Conservation (phyloP, 169 alveolate genomes). For the Plasmodium gallinaceum region DNA sequence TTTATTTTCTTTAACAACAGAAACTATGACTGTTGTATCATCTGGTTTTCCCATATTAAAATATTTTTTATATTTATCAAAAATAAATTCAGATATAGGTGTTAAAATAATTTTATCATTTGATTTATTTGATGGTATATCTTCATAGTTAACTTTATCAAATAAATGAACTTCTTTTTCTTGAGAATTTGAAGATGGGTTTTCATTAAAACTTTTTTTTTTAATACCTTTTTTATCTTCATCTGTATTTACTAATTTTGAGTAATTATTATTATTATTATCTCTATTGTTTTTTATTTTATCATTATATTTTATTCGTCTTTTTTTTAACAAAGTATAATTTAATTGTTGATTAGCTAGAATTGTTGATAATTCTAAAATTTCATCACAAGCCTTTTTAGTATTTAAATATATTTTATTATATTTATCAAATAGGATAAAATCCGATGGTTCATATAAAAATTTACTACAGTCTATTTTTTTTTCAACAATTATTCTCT, state of each 20-base stretch:
- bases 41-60: conserved; percentile 76
- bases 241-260: not conserved
- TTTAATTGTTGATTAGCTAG: conserved; percentile 58
- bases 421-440: conserved; percentile 50
- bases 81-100: conserved; percentile 71
- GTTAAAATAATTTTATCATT: conserved; percentile 70
- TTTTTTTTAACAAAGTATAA: conserved; percentile 40
- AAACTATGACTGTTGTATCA: conserved; percentile 72
- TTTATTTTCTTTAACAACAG: conserved; percentile 67
- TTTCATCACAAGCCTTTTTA: conserved; percentile 67
- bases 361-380: conserved; percentile 44
- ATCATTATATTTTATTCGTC: conserved; percentile 30
- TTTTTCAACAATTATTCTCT: conserved; percentile 26
- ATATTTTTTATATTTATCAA: conserved; percentile 68
- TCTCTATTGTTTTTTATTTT: conserved; percentile 12
- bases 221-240: not conserved
- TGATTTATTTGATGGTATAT: conserved; percentile 63
- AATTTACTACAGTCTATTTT: conserved; percentile 15
- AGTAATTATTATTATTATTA: not conserved
- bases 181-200: not conserved
- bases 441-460: conserved; percentile 48
- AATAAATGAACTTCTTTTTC: conserved; percentile 40
- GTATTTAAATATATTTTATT: conserved; percentile 48
- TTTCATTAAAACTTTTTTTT: not conserved
- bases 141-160: conserved; percentile 74